Evolutionary conservation across 2,329 filamentous ascomycete species (phyloP).

Genomic region (Stagonosporopsis vannaccii): DNA sequence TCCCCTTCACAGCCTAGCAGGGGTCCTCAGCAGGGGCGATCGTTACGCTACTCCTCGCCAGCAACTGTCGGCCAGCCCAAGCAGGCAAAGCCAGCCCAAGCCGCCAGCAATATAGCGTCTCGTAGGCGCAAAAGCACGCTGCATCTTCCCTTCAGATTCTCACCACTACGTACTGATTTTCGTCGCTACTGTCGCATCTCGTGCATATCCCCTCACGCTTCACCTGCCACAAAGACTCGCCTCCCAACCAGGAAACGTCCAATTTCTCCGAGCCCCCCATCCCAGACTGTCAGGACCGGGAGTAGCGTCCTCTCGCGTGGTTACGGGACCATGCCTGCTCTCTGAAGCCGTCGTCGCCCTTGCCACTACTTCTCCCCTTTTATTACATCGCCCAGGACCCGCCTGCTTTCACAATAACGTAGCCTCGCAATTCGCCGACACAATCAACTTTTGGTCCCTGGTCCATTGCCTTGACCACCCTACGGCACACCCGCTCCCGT

Average conservation of each 20-base stretch:
- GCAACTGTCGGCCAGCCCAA: slow-evolving; percentile 29
- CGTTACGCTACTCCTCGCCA: slow-evolving; percentile 36
- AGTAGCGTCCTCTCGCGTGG: slow-evolving; percentile 32
- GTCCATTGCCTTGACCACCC: slow-evolving; percentile 25
- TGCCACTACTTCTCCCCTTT: slow-evolving; percentile 26
- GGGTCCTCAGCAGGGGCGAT: slow-evolving; percentile 38
- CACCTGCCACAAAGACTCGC: slow-evolving; percentile 30
- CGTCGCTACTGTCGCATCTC: slow-evolving; percentile 30
- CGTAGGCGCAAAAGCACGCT: slow-evolving; percentile 34
- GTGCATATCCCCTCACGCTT: slow-evolving; percentile 38
- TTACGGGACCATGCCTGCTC: slow-evolving; percentile 38
- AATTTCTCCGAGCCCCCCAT: slow-evolving; percentile 32
- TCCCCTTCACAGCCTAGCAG: slow-evolving; percentile 28
- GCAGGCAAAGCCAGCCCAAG: slow-evolving; percentile 12
- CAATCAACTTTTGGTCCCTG: slow-evolving; percentile 20
- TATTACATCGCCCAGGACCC: slow-evolving; percentile 36
- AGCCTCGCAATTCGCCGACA: slow-evolving; percentile 37
- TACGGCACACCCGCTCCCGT: slow-evolving; percentile 26
- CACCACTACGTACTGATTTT: slow-evolving; percentile 25
- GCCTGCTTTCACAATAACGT: slow-evolving; percentile 32
- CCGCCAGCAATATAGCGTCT: slow-evolving; percentile 35
- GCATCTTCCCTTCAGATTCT: slow-evolving; percentile 32
- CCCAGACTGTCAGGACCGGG: slow-evolving; percentile 23
- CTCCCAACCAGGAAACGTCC: slow-evolving; percentile 25
- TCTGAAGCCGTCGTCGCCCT: slow-evolving; percentile 38